Evolutionary conservation across 345 rosid genomes (phyloP).

Genomic region (Lepidium africanum): DNA sequence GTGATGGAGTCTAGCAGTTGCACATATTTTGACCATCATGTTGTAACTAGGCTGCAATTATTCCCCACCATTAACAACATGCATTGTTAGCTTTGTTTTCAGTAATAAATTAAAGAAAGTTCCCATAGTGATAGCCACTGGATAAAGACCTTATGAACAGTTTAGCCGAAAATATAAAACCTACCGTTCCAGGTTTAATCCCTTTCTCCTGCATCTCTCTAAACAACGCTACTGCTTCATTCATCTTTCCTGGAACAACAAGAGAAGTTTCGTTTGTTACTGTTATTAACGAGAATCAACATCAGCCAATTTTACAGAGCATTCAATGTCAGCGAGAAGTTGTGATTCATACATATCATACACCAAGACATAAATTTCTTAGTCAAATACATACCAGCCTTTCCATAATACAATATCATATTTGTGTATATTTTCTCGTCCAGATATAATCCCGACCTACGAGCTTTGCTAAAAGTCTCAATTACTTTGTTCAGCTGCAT

Average conservation of each 20-base stretch:
- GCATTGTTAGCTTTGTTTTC: neutral
- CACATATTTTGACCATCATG: slow-evolving; percentile 49
- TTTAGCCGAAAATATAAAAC: neutral
- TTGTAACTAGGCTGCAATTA: slow-evolving; percentile 65
- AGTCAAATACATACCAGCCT: slow-evolving; percentile 47
- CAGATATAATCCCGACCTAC: slow-evolving; percentile 35
- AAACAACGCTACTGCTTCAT: slow-evolving; percentile 53
- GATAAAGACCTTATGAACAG: neutral
- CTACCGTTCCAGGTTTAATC: slow-evolving; percentile 67
- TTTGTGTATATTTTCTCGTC: slow-evolving; percentile 86
- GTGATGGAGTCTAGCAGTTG: slow-evolving; percentile 32
- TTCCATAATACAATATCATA: slow-evolving; percentile 56
- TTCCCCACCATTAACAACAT: neutral
- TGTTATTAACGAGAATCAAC: neutral
- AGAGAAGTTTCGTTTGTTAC: neutral
- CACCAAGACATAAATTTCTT: neutral
- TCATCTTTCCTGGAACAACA: slow-evolving; percentile 48
- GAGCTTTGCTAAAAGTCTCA: slow-evolving; percentile 47
- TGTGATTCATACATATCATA: neutral
- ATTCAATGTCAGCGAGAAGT: neutral
- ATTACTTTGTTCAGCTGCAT: slow-evolving; percentile 56
- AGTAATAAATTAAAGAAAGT: neutral
- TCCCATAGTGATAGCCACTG: neutral
- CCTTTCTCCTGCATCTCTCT: slow-evolving; percentile 62
- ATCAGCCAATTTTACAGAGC: neutral